phyloP scores from a whole-genome alignment of 2,329 filamentous ascomycete species.

The Trichoderma breve region DNA sequence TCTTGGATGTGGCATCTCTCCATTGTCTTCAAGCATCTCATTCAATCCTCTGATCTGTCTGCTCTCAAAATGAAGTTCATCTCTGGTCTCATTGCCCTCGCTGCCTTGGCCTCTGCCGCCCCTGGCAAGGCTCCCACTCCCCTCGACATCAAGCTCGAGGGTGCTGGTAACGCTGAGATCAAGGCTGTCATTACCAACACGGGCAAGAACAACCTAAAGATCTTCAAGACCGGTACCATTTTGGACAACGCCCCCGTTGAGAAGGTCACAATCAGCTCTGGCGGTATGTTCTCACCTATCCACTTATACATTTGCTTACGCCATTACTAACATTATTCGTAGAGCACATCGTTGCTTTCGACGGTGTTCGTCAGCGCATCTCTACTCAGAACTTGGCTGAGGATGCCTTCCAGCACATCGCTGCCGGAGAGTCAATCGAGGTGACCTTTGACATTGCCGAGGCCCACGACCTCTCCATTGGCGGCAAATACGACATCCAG shows the following conservation, averaged over 20 bases:
- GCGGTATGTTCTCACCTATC: slow-evolving; percentile 32
- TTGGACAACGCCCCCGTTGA: slow-evolving; percentile 52
- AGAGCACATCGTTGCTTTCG: slow-evolving; percentile 47
- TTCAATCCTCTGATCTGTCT: not conserved
- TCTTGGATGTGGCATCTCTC: not conserved
- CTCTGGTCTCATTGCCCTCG: slow-evolving; percentile 35
- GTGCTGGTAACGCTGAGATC: slow-evolving; percentile 51
- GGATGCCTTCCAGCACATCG: slow-evolving; percentile 51
- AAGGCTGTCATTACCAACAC: slow-evolving; percentile 55
- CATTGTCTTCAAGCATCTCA: not conserved
- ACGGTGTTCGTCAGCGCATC: slow-evolving; percentile 53
- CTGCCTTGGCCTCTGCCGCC: slow-evolving; percentile 37
- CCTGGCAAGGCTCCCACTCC: slow-evolving; percentile 40
- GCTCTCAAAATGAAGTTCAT: slow-evolving; percentile 41
- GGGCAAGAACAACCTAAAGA: slow-evolving; percentile 47
- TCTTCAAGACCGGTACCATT: slow-evolving; percentile 54
- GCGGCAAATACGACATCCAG: slow-evolving; percentile 56
- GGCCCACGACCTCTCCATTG: slow-evolving; percentile 50
- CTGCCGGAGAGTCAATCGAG: slow-evolving; percentile 49
- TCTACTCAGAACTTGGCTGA: slow-evolving; percentile 44
- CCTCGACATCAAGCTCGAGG: slow-evolving; percentile 46
- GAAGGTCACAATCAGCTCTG: slow-evolving; percentile 51
- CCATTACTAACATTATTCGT: not conserved
- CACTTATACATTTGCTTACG: not conserved
- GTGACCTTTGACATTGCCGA: slow-evolving; percentile 55